Evolutionary conservation across 768 basidiomycete genomes (phyloP).

Genomic region (Podaxis mareebaensis): DNA sequence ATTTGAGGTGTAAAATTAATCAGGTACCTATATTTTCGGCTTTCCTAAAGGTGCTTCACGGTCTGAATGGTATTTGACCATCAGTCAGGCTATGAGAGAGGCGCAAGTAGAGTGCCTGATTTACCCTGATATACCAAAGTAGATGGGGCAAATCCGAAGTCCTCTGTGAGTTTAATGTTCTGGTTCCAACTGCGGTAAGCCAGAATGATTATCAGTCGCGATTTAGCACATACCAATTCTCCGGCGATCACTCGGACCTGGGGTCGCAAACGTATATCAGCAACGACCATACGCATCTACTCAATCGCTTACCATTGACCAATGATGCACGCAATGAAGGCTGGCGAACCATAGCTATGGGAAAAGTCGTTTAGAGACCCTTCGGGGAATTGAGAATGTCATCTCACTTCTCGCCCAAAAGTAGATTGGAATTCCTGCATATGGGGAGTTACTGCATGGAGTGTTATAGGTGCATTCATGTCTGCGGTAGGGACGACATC

Average conservation of each 20-base stretch:
- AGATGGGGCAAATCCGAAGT: slow-evolving; percentile 87
- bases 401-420: slow-evolving; percentile 74
- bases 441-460: slow-evolving; percentile 82
- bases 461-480: slow-evolving; percentile 59
- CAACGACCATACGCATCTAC: slow-evolving; percentile 8
- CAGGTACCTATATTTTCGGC: slow-evolving; percentile 45
- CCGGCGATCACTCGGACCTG: slow-evolving; percentile 84
- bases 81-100: slow-evolving; percentile 6
- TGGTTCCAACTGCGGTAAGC: slow-evolving; percentile 26
- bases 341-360: slow-evolving; percentile 81
- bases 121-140: slow-evolving; percentile 75
- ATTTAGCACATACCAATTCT: slow-evolving; percentile 59
- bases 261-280: slow-evolving; percentile 7
- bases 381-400: not conserved
- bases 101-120: slow-evolving; percentile 11
- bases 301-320: slow-evolving; percentile 72
- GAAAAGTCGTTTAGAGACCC: slow-evolving; percentile 1
- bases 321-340: slow-evolving; percentile 87
- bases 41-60: slow-evolving; percentile 63
- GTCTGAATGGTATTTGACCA: slow-evolving; percentile 29
- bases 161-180: slow-evolving; percentile 68
- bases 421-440: slow-evolving; percentile 75
- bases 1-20: slow-evolving; percentile 27
- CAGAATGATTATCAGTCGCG: slow-evolving; percentile 8
- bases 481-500: slow-evolving; percentile 47